These are phyloP conservation scores for Beauveria varroae DNA, from an alignment of 2,329 filamentous ascomycete genomes.

Conservation along the genomic window DNA sequence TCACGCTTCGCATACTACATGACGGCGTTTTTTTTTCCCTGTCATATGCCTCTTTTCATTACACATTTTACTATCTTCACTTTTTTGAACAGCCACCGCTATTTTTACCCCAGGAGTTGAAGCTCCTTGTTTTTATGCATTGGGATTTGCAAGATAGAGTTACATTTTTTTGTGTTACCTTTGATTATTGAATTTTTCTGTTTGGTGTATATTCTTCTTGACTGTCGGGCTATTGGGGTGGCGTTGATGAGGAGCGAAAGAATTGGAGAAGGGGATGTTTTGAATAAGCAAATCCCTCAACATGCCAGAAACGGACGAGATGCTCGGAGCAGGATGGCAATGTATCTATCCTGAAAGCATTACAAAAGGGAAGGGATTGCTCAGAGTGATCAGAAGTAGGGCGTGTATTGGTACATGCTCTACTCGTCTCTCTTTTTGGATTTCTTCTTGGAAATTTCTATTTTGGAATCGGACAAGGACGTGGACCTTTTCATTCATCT, in stretches of 20 bases:
- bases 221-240: not conserved
- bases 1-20: not conserved
- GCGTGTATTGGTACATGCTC: not conserved
- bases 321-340: not conserved
- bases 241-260: not conserved
- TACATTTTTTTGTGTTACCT: not conserved
- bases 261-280: not conserved
- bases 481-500: not conserved
- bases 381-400: not conserved
- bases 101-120: not conserved
- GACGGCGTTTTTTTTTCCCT: not conserved
- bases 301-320: not conserved
- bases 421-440: not conserved
- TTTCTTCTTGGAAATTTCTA: not conserved
- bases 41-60: not conserved
- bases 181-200: not conserved
- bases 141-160: slow-evolving; percentile 5
- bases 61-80: not conserved
- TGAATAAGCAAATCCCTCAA: too few species aligned
- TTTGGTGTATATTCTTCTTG: not conserved
- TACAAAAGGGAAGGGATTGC: not conserved
- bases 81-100: not conserved
- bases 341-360: not conserved
- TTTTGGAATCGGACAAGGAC: not conserved
- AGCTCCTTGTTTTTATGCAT: not conserved